These are phyloP conservation scores for Colletotrichum godetiae DNA, from an alignment of 2,329 filamentous ascomycete species.

Conservation along the genomic window DNA sequence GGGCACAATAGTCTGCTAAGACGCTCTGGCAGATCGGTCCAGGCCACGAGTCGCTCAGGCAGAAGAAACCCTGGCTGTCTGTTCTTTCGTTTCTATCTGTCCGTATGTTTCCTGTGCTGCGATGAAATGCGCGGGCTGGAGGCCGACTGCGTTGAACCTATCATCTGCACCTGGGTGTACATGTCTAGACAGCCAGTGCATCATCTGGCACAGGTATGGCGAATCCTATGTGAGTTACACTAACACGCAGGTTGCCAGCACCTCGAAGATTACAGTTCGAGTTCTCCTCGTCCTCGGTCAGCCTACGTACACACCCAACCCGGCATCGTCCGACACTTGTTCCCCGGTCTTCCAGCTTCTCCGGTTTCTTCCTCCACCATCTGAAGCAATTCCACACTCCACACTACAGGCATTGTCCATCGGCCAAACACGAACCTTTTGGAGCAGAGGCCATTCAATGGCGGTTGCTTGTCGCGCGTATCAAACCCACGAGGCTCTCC, in stretches of 20 bases:
- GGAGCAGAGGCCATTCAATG: slow-evolving; percentile 5
- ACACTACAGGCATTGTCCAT: slow-evolving; percentile 12
- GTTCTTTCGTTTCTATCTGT: not conserved
- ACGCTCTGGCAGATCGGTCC: slow-evolving; percentile 15
- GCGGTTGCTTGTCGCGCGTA: slow-evolving; percentile 17
- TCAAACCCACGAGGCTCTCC: slow-evolving; percentile 21
- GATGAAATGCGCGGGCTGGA: not conserved
- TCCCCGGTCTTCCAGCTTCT: slow-evolving; percentile 1
- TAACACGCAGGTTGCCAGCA: not conserved
- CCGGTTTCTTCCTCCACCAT: slow-evolving; percentile 28
- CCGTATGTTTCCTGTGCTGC: slow-evolving; percentile 2
- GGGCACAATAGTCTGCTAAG: not conserved
- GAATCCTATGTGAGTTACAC: not conserved
- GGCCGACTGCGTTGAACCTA: slow-evolving; percentile 23
- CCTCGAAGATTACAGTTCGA: not conserved
- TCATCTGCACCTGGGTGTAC: slow-evolving; percentile 15
- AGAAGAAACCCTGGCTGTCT: not conserved
- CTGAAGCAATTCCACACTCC: slow-evolving; percentile 24
- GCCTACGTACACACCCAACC: slow-evolving; percentile 22
- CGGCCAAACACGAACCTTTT: slow-evolving; percentile 19
- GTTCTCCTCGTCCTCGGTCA: not conserved
- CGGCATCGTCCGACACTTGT: slow-evolving; percentile 18
- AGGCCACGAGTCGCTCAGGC: slow-evolving; percentile 4
- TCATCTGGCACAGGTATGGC: slow-evolving; percentile 20
- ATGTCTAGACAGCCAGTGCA: not conserved